Evolutionary conservation across 306 rosid genomes (phyloP).

Genomic region (Quillaja saponaria): DNA sequence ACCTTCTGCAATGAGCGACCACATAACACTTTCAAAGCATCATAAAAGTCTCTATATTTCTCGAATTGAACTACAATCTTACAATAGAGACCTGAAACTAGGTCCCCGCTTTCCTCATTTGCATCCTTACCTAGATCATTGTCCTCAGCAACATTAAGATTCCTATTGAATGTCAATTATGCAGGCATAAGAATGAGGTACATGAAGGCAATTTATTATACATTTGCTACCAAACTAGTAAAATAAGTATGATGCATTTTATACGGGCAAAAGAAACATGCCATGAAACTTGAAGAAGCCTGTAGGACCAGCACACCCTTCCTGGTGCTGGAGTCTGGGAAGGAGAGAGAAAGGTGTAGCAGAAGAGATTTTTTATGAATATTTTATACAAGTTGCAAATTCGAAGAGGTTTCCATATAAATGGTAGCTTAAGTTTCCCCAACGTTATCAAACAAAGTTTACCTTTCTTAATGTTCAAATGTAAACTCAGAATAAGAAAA

Average conservation of each 20-base stretch:
- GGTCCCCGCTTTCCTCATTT: constrained; percentile 52
- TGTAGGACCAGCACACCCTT: too few species aligned
- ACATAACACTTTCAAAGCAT: constrained; percentile 70
- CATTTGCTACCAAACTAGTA: background rate
- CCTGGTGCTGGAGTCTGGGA: too few species aligned
- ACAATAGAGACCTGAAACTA: constrained; percentile 85
- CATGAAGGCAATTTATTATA: constrained; percentile 23
- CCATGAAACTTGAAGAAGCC: background rate
- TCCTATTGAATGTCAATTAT: constrained; percentile 54
- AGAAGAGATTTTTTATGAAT: too few species aligned
- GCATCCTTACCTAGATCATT: constrained; percentile 66
- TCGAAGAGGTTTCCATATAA: too few species aligned
- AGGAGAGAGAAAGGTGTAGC: too few species aligned
- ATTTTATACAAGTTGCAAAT: too few species aligned
- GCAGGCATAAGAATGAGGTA: constrained; percentile 23
- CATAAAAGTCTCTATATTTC: constrained; percentile 65
- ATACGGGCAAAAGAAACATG: constrained; percentile 7
- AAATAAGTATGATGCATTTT: constrained; percentile 9
- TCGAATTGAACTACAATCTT: constrained; percentile 91
- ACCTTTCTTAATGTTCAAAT: too few species aligned
- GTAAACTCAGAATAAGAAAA: too few species aligned
- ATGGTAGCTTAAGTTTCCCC: too few species aligned
- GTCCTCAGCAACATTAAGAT: constrained; percentile 87
- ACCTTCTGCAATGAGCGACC: constrained; percentile 93
- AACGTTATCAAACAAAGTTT: too few species aligned